Evolutionary conservation across 2,329 filamentous ascomycete species (phyloP), one percentile per base, ranked within the genome.

Genomic region (Diaporthe ampelina): DNA sequence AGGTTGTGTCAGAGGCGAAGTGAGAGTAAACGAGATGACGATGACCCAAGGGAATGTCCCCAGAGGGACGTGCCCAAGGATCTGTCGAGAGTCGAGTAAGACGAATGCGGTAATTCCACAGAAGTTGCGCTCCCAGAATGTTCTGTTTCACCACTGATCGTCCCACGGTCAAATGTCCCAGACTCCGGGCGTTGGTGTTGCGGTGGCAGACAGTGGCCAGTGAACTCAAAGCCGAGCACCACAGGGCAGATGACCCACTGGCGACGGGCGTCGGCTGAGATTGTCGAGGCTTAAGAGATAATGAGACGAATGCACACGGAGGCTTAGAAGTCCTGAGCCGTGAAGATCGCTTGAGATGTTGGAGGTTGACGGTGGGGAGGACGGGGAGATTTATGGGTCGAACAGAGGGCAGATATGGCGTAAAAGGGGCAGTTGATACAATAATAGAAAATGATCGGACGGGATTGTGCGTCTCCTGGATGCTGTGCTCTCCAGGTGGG

Each of bases 21-120:
- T 40, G 21, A 10, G 70, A 40, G 70, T 72, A 54, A 72, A 59
- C 70, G 70, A 72, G 57, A 72, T 72, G 70, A 72, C 4, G 70
- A 72, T 72, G 56, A 35, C 57, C 48, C 70, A 45, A 54, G 57
- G 59, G 45, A 54, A 63, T 37, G 48, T 63, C 70, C 70, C 70
- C 70, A 72, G 35, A 43, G 70, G 70, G 57, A 50, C 57, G 70
- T 72, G 70, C 70, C 57, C 70, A 21, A 17, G 52, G 37, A 58
- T 17, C 24, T 26, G 69, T 54, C 56, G 45, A 72, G 17, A 24
- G 68, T 52, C 24, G 32, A 54, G 2, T 19, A 10, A 10, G 7
- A 13, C 43, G 50, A 26, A 37, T 32, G 6, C 8, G 48, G 45
- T 17, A 24, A 37, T 67, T 19, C n/a, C 45, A 37, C 43, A 24